Evolutionary conservation across 768 basidiomycete species (phyloP).

Genomic region (Lentinus tigrinus): DNA sequence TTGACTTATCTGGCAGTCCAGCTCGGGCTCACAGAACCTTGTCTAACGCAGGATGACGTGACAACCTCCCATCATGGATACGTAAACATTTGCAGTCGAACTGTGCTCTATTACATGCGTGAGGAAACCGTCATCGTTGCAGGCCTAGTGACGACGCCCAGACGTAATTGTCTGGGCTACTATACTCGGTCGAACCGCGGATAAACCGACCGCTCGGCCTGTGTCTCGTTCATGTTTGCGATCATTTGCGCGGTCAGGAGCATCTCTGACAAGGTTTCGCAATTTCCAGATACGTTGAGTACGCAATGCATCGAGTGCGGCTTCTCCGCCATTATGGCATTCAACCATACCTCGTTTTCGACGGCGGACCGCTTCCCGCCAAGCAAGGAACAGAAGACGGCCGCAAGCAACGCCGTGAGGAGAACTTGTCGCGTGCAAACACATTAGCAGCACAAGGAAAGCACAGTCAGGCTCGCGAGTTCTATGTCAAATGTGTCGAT

Average conservation of each 20-base stretch:
- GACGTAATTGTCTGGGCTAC: constrained; percentile 1
- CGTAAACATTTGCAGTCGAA: constrained; percentile 11
- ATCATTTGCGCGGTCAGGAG: neutral
- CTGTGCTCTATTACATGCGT: neutral
- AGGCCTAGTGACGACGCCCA: constrained; percentile 5
- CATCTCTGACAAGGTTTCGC: neutral
- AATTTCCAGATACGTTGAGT: constrained; percentile 82
- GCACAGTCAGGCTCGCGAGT: constrained; percentile 78
- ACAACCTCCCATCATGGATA: constrained; percentile 15
- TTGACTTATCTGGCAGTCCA: constrained; percentile 13
- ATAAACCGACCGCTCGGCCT: neutral
- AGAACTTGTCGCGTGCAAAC: constrained; percentile 73
- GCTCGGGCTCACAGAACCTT: constrained; percentile 8
- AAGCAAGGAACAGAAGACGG: constrained; percentile 88
- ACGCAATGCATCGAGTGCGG: constrained; percentile 89
- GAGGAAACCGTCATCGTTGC: constrained; percentile 4
- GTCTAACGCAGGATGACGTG: constrained; percentile 9
- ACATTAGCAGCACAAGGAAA: constrained; percentile 76
- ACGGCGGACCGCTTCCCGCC: constrained; percentile 93
- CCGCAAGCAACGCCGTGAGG: constrained; percentile 72
- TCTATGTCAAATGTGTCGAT: constrained; percentile 88
- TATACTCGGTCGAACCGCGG: constrained; percentile 11
- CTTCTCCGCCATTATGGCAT: constrained; percentile 84
- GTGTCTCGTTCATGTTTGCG: neutral
- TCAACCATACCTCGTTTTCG: constrained; percentile 90